Evolutionary conservation across 192 early-diverging fungal species (phyloP), one percentile per base, ranked within the genome.

Genomic region (Coemansia sp.): DNA sequence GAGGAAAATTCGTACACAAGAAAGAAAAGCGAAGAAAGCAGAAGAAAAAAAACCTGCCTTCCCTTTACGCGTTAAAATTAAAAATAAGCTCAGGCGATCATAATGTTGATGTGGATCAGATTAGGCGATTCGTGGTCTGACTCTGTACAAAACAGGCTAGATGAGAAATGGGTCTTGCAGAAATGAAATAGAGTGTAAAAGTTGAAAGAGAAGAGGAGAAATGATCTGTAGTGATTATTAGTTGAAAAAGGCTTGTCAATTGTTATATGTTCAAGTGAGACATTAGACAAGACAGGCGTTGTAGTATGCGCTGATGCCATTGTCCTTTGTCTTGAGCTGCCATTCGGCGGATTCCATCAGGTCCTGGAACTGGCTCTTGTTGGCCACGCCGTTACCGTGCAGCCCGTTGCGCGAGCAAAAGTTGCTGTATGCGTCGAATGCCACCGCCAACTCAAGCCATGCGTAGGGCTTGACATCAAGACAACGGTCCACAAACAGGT

Each of bases 391-490:
- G 56, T 73, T 74, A 60, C 75, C 75, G 17, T 69, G 64, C 35
- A 82, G 50, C 11, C 80, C 80, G 15, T 82, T 82, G 65, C 80
- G 80, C 42, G 68, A 65, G 61, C 80, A 82, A 50, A 82, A 82
- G 68, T 58, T 69, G 50, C 60, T 74, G 69, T 82, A 82, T 42
- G 80, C 75, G 20, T 58, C 45, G 9, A 69, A 73, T 6, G 80
- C 80, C 0, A 58, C 54, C 22, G 67, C 59, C 46, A 77, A 69
- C 25, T 73, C 71, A 17, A 77, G 71, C 74, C 80, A 77, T 14
- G 80, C 75, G n/a, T 82, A 82, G 13, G 80, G 80, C 69, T 82
- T 82, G 65, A 82, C 75, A 55, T 82, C 80, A 13, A 77, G 58
- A 59, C 75, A 82, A 69, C 76, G 73, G 62, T 82, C 80, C 9